Percentiles rank a stretch among this genome's conserved stretches.
Conservation (phyloP, 2,329 filamentous ascomycete genomes). For the Rhynchosporium secalis region DNA sequence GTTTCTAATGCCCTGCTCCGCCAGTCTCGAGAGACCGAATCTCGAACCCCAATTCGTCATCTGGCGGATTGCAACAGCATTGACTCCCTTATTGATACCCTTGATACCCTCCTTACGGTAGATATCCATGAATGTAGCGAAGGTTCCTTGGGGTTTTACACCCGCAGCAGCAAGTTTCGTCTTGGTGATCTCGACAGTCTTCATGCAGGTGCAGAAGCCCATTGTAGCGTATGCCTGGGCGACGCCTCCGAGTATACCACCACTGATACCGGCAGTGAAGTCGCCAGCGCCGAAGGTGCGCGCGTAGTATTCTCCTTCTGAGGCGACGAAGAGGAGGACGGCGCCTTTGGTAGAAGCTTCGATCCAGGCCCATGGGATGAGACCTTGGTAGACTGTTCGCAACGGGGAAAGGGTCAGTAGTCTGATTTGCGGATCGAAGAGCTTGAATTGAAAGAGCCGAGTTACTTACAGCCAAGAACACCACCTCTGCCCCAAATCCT, state of each 20-base stretch:
- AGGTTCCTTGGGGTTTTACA: slow-evolving; percentile 84
- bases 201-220: slow-evolving; percentile 99
- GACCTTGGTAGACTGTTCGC: slow-evolving; percentile 88
- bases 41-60: slow-evolving; percentile 99
- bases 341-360: slow-evolving; percentile 99
- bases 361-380: slow-evolving; percentile 99
- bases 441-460: slow-evolving; percentile 7
- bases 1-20: slow-evolving; percentile 83
- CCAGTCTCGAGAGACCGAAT: slow-evolving; percentile 89
- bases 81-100: slow-evolving; percentile 98
- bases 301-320: slow-evolving; percentile 95
- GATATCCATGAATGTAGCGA: slow-evolving; percentile 95
- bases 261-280: slow-evolving; percentile 84
- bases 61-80: slow-evolving; percentile 96
- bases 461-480: slow-evolving; percentile 81
- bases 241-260: slow-evolving; percentile 91
- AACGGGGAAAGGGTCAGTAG: slow-evolving; percentile 31
- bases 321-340: slow-evolving; percentile 97
- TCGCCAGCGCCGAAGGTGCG: slow-evolving; percentile 78
- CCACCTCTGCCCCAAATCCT: slow-evolving; percentile 95
- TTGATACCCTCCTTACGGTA: slow-evolving; percentile 90
- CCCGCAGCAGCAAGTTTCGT: slow-evolving; percentile 87
- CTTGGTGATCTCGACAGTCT: slow-evolving; percentile 99
- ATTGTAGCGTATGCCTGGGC: slow-evolving; percentile 99
- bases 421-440: neutral